Evolutionary conservation across 2,329 filamentous ascomycete genomes (phyloP), one percentile per base, ranked within the genome.

Genomic region (Aspergillus melleus): DNA sequence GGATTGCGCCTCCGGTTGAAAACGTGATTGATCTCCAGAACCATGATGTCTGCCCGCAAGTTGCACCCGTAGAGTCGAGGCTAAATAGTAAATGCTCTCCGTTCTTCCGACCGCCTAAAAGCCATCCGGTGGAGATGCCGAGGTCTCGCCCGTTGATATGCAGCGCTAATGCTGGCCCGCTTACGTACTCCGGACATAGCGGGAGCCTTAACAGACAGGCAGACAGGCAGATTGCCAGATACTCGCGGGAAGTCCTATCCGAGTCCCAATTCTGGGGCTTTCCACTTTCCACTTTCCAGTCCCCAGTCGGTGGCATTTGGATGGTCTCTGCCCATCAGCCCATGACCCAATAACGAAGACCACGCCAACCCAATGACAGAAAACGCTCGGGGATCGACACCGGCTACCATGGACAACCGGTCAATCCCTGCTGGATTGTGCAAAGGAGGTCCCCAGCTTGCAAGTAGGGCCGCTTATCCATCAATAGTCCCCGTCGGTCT

Each of bases 351-450:
- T 36, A 36, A 11, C 32, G 32, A 36, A 4, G 32, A 36, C 42
- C 42, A 29, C 26, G 1, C 8, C 24, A 46, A 30, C 12, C 20
- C 39, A 14, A 49, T 64, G 65, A 67, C 65, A 66, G 65, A 61
- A 66, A 66, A 64, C 66, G 66, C 61, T 66, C 60, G 52, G 55
- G 52, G 66, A 68, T 68, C 66, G 64, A 62, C 66, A 29, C 56
- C 57, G 51, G 54, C 36, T 61, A 49, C 39, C 47, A n/a, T n/a
- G 32, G 32, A 22, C 32, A 14, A 44, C 42, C 20, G 49, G 61
- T 50, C 58, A 63, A 63, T 63, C 61, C 32, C 60, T 64, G 58
- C 62, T 63, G 54, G 51, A 63, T 61, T 61, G 56, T 59, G 56
- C 57, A 59, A 59, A 49, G 59, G 54, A 39, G 46, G n/a, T 29